These are phyloP conservation scores for Atractiella rhizophila DNA, from an alignment of 768 basidiomycete genomes.

Conservation along the genomic window DNA sequence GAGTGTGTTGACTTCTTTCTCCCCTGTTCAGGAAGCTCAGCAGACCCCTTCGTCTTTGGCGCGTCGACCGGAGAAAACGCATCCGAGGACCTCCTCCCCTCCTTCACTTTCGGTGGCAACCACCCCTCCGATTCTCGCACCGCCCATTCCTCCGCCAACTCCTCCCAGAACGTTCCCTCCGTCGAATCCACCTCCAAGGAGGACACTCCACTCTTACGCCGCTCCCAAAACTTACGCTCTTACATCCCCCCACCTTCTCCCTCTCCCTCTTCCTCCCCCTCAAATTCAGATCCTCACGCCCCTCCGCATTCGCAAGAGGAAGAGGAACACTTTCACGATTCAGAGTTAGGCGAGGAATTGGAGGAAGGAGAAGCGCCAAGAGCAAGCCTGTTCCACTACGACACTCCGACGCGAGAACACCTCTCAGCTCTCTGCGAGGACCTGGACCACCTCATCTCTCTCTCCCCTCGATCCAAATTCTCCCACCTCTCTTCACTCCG, in stretches of 20 bases:
- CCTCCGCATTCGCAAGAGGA: not conserved
- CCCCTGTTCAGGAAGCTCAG: too few relatives aligned
- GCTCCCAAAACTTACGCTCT: not conserved
- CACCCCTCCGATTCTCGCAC: too few relatives aligned
- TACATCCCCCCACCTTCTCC: not conserved
- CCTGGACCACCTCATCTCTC: conserved; percentile 33
- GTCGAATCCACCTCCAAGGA: too few relatives aligned
- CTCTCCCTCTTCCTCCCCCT: not conserved
- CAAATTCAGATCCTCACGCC: not conserved
- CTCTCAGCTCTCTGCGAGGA: conserved; percentile 82
- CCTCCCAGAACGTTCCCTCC: too few relatives aligned
- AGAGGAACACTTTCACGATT: conserved; percentile 4
- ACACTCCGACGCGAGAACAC: conserved; percentile 84
- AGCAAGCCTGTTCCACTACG: conserved; percentile 80
- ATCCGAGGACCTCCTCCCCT: too few relatives aligned
- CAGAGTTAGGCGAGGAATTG: too few relatives aligned
- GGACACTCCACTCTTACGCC: not conserved
- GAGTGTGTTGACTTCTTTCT: not conserved
- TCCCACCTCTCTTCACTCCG: not conserved
- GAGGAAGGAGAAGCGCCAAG: too few relatives aligned
- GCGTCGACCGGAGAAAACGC: too few relatives aligned
- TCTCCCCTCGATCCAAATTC: conserved; percentile 1
- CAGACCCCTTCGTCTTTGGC: too few relatives aligned
- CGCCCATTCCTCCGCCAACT: too few relatives aligned
- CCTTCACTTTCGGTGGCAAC: too few relatives aligned